Evolutionary conservation across 257 asterid genomes (phyloP), one percentile per base, ranked within the genome.

Genomic region (Solanum pinnatisectum): DNA sequence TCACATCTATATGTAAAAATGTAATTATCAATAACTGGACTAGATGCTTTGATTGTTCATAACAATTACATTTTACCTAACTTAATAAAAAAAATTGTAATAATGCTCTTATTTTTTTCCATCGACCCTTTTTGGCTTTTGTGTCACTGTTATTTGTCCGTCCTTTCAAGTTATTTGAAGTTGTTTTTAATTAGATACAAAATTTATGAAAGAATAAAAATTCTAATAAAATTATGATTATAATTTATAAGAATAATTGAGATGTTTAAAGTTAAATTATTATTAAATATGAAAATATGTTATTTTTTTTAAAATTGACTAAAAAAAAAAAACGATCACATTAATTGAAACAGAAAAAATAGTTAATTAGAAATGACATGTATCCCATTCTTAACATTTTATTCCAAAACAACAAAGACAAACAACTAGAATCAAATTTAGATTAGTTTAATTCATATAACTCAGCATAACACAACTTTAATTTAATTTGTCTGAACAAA

Each of bases 301-400:
- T 3, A 67, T 67, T 10, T 0, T 65, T 0, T 11, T 2, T 11
- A 2, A 1, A 12, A 25, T 5, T 1, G 2, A 4, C 3, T 65
- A 11, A 65, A 65, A 65, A 0, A 5, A 25, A 5, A 65, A 10
- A 1, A 0, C 8, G 1, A 3, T 12, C 10, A 67, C 20, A 25
- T 12, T 1, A 67, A 27, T 25, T 25, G 6, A 2, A 4, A 25
- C 0, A 0, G 10, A 5, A 25, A 13, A 10, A 23, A 8, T 60
- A 23, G 6, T 10, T 63, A 12, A 36, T 10, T 20, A 25, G 16
- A 73, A 14, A 73, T 20, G 5, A 73, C 49, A 36, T 36, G 0
- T 20, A 1, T 6, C 82, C 9, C 4, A 37, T 37, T 74, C 10
- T 10, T n/a, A 60, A n/a, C 13, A 23, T n/a, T 6, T 77, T 77